These are phyloP conservation scores for Coccomyxa subellipsoidea DNA, from an alignment of 163 green algal genomes.

Conservation along the genomic window DNA sequence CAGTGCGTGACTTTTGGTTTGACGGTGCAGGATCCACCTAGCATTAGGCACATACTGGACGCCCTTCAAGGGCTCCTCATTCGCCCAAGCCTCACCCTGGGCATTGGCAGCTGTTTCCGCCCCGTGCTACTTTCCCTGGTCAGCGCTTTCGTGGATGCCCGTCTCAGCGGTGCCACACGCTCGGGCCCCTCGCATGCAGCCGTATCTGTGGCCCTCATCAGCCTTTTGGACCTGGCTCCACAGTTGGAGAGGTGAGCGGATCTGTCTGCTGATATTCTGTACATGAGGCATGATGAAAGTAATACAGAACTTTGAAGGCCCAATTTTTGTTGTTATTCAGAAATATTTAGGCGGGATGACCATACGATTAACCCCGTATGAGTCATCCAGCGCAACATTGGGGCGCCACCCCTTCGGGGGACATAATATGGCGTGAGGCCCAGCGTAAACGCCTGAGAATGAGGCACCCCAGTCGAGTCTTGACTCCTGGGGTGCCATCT, in stretches of 20 bases:
- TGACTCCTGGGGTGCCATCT: conserved; percentile 31
- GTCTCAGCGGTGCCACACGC: neutral
- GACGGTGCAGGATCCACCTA: neutral
- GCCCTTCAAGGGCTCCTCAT: neutral
- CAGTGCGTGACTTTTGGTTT: too few species aligned
- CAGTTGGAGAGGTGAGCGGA: neutral
- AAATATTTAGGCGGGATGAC: neutral
- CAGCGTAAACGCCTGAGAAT: conserved; percentile 49
- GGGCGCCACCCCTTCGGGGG: neutral
- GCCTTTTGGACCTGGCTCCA: neutral
- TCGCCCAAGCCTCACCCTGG: neutral
- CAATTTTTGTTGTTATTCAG: neutral
- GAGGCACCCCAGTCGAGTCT: conserved; percentile 40
- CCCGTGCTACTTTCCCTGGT: neutral
- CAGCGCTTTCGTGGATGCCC: neutral
- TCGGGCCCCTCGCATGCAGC: neutral
- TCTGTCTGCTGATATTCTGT: neutral
- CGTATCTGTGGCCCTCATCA: neutral
- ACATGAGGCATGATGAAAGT: neutral
- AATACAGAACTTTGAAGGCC: neutral
- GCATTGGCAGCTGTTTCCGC: neutral
- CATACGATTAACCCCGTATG: neutral
- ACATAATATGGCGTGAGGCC: conserved; percentile 32
- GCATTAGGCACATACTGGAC: neutral
- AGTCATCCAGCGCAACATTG: neutral